Base-by-base conservation (phyloP, 495 filamentous ascomycete species). In the Xanthoparmelia taractica region DNA sequence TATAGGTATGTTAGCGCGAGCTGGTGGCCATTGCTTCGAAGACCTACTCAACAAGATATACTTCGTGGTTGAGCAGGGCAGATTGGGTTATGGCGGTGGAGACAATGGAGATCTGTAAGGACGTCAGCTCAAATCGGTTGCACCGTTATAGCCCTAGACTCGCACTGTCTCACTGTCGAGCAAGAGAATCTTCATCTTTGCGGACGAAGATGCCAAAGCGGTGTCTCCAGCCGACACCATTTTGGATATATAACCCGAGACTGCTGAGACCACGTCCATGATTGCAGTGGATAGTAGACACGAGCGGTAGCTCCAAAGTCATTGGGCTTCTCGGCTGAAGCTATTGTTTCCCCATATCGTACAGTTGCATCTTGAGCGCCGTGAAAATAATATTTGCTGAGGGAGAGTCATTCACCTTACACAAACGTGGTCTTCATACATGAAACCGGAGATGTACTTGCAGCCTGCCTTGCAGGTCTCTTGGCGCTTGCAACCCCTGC, bases 171-270 rank as follows among this genome's bases (percentile, higher is more conserved):
- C 94, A 75, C 84, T 87, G 76, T 98, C 94, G 61, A 98, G 81
- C 68, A 98, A 82, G 60, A 98, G 79, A 69, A 97, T 93, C 86
- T 98, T 98, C 94, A 98, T 98, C 81, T 97, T 97, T 41, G 90
- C 84, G 17, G 91, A 88, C 48, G 89, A 82, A 43, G 83, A 80
- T 56, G 85, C 85, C 48, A 83, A 62, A 61, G 85, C 78, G 68
- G 79, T 78, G 74, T 96, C 91, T 72, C 93, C 93, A 66, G 85
- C 85, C 52, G 90, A 87, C 73, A 97, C 85, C 88, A 98, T 97
- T 85, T 93, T 96, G 73, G 90, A 87, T 80, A 98, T 87, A 81
- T 97, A 98, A 76, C 91, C 89, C 67, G 91, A 89, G 72, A 96
- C 88, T 60, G 92, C 89, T 69, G 91, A 85, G 63, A 95, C 88